phyloP scores from a whole-genome alignment of 371 early-diverging fungal genomes.

The Apophysomyces variabilis region DNA sequence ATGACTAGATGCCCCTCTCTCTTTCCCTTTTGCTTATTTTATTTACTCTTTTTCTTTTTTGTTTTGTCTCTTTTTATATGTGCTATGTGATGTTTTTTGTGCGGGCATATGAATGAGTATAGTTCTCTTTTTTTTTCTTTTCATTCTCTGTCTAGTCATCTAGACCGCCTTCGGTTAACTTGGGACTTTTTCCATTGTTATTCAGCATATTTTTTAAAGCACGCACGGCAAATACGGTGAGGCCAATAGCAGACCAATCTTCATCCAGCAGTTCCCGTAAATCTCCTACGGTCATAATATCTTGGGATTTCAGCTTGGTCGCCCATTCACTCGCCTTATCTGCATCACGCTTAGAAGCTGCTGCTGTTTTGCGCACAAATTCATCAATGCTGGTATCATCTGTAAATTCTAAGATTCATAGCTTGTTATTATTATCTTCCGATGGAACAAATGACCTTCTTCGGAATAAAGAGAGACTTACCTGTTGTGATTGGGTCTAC shows the following conservation, averaged over 20 bases:
- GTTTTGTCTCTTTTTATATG: neutral
- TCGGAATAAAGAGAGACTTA: neutral
- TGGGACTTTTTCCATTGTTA: constrained; percentile 11
- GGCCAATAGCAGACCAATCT: constrained; percentile 75
- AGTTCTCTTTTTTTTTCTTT: constrained; percentile 3
- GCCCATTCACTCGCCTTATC: constrained; percentile 83
- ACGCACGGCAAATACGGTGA: constrained; percentile 88
- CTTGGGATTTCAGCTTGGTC: constrained; percentile 69
- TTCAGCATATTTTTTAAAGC: constrained; percentile 79
- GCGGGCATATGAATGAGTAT: too few species aligned
- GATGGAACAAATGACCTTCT: too few species aligned
- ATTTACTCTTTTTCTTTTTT: too few species aligned
- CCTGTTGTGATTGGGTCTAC: constrained; percentile 2
- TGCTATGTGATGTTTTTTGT: neutral
- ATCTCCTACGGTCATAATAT: constrained; percentile 84
- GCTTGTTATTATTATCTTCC: too few species aligned
- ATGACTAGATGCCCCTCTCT: too few species aligned
- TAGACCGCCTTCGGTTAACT: neutral
- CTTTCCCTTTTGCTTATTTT: too few species aligned
- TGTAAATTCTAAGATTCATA: constrained; percentile 47
- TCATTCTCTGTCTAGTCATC: neutral
- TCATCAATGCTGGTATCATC: constrained; percentile 70
- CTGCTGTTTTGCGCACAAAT: constrained; percentile 69
- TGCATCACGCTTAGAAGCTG: constrained; percentile 65
- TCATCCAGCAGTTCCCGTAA: constrained; percentile 75